Base-by-base conservation (phyloP, 805 yeast species). In the Candida fluviatilis region DNA sequence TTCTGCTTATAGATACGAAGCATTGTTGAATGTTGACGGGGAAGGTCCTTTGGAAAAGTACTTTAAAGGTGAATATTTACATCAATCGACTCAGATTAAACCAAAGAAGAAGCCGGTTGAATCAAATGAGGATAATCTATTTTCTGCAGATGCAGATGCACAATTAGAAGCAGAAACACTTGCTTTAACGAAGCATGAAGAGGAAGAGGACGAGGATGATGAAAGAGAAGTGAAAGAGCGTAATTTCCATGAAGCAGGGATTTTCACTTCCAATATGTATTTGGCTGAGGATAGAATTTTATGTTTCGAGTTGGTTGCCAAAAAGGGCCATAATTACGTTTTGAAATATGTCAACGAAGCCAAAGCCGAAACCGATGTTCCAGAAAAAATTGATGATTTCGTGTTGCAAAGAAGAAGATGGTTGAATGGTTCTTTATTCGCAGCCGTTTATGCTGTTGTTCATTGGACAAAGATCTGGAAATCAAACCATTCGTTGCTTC, bases 401-500 rank as follows among this genome's bases (percentile, higher is more conserved):
- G 86, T 91, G 37, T 78, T 93, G 39, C 99, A 91, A 67, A 82
- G 99, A 68, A 83, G 99, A 69, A 81, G 99, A 71, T 91, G 99
- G 99, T 75, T 91, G 44, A 91, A 91, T 61, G 99, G 99, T 58
- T 95, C 99, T 2, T 76, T 93, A 56, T 93, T 93, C 66, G 98
- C 99, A 1, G 98, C 98, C 3, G 69, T 90, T 38, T 93, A 84
- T 58, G 81, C 97, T 2, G 86, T 86, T 47, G 55, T 85, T 39
- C 95, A 90, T 57, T 87, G 90, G 74, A 73, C 79, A 39, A 84
- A 85, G 50, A 84, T 93, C 40, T 91, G 96, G 95, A 68, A 75
- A 43, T 86, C 96, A 0, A 84, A 82, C 50, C 99, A 93, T 61
- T 84, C 95, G 2, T 53, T 74, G 7, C 48, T 77, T n/a, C 75